Percentiles rank a stretch among this genome's conserved stretches.
phyloP scores from a whole-genome alignment of 768 basidiomycete genomes.

The Tulasnella sp. region DNA sequence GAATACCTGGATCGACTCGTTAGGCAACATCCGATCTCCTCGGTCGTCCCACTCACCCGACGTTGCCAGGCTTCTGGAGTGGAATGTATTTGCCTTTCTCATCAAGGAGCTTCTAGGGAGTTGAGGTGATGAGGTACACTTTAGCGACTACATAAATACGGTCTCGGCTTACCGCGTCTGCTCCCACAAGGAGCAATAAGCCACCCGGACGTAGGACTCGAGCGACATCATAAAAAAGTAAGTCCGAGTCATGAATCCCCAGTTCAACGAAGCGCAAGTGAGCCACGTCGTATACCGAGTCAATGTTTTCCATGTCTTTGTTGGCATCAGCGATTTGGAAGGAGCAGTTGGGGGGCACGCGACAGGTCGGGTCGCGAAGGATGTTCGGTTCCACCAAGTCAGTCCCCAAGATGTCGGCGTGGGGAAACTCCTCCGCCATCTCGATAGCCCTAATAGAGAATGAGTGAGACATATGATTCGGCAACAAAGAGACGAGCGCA shows the following conservation, averaged over 20 bases:
- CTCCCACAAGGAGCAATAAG: neutral
- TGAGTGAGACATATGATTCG: neutral
- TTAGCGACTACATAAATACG: neutral
- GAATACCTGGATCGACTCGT: neutral
- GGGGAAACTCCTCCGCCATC: neutral
- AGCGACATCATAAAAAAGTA: neutral
- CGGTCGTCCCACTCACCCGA: neutral
- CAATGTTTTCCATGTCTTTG: neutral
- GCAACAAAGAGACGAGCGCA: neutral
- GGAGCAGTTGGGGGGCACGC: neutral
- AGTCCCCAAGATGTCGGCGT: neutral
- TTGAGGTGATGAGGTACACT: neutral
- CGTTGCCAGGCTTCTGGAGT: neutral
- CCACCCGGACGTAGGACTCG: neutral
- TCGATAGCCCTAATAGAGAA: neutral
- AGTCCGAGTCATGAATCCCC: neutral
- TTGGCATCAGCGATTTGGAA: neutral
- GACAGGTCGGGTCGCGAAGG: neutral
- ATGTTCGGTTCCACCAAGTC: neutral
- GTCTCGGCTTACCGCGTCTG: neutral
- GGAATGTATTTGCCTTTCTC: neutral
- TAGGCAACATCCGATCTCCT: neutral
- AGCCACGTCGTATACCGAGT: neutral
- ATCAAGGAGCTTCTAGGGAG: neutral
- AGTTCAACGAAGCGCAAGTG: neutral